These are phyloP conservation scores for Chamaecyparis obtusa DNA, from an alignment of 75 land plant genomes.

Conservation along the genomic window DNA sequence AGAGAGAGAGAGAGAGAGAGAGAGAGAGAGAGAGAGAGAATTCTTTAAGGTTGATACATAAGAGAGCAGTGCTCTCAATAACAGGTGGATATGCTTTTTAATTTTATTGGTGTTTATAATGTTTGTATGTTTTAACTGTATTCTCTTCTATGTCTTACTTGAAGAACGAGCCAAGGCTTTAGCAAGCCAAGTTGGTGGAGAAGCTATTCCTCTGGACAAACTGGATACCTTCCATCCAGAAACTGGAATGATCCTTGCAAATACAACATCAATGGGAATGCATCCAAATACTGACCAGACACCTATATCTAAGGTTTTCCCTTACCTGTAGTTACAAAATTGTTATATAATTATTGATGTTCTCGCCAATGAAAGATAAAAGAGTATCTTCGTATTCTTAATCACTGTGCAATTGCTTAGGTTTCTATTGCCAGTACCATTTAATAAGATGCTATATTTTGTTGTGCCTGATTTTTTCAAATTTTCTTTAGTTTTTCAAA, in stretches of 20 bases:
- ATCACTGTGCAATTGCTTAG: not conserved
- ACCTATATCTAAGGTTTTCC: conserved; percentile 81
- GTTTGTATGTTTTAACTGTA: not conserved
- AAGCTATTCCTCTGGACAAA: conserved; percentile 69
- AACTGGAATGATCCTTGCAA: conserved; percentile 88
- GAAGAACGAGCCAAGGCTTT: conserved; percentile 83
- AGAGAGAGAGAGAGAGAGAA: not conserved
- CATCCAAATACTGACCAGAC: conserved; percentile 72
- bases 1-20: not conserved
- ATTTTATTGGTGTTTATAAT: not conserved
- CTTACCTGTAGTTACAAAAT: not conserved
- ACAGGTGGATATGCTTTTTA: not conserved
- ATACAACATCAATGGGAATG: conserved; percentile 95
- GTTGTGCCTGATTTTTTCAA: not conserved
- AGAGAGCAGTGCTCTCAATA: not conserved
- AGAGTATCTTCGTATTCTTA: not conserved
- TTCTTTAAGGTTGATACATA: too few relatives aligned
- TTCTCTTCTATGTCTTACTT: not conserved
- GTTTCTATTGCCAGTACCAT: not conserved
- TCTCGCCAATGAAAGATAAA: too few relatives aligned
- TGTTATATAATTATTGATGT: not conserved
- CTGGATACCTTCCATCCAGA: conserved; percentile 74
- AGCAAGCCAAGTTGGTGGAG: conserved; percentile 68
- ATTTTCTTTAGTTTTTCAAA: not conserved
- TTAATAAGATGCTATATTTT: not conserved